A percentile compares a stretch with the other conserved stretches of the same genome.
Evolutionary conservation across 352 stramenopile genomes (phyloP).

Genomic region (Blastocystis sp.): DNA sequence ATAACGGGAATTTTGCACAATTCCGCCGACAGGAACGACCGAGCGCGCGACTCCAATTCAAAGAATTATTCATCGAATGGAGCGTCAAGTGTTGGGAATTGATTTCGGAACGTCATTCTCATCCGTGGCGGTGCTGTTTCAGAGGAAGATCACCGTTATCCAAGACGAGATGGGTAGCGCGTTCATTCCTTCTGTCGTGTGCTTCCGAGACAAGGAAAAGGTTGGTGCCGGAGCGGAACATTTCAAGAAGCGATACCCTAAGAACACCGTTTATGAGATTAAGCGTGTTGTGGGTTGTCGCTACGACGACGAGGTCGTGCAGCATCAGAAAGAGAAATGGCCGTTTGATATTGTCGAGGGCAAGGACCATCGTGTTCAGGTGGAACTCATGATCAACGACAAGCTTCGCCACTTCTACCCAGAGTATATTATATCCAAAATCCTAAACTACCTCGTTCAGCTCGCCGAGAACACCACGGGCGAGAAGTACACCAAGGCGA

Average conservation of each 20-base stretch:
- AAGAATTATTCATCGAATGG: neutral
- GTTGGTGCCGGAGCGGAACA: constrained; percentile 3
- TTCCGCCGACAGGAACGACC: neutral
- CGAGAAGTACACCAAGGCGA: constrained; percentile 55
- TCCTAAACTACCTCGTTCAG: constrained; percentile 42
- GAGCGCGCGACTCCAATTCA: too few species aligned
- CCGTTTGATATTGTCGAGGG: constrained; percentile 23
- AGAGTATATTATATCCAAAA: constrained; percentile 65
- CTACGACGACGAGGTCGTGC: constrained; percentile 39
- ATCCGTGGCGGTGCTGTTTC: constrained; percentile 26
- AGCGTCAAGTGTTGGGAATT: constrained; percentile 35
- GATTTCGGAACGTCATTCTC: constrained; percentile 68
- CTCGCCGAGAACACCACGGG: constrained; percentile 24
- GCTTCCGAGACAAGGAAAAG: constrained; percentile 59
- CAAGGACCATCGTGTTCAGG: constrained; percentile 17
- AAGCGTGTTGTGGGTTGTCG: constrained; percentile 58
- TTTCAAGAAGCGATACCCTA: constrained; percentile 22
- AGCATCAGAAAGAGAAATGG: neutral
- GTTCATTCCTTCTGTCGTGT: constrained; percentile 47
- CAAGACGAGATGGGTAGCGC: constrained; percentile 35
- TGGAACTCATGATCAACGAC: constrained; percentile 34
- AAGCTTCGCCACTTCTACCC: constrained; percentile 17
- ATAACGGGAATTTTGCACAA: neutral
- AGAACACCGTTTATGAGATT: constrained; percentile 63
- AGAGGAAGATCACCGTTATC: constrained; percentile 35